phyloP scores from a whole-genome alignment of 192 early-diverging fungal species.

The Cetraspora pellucida region DNA sequence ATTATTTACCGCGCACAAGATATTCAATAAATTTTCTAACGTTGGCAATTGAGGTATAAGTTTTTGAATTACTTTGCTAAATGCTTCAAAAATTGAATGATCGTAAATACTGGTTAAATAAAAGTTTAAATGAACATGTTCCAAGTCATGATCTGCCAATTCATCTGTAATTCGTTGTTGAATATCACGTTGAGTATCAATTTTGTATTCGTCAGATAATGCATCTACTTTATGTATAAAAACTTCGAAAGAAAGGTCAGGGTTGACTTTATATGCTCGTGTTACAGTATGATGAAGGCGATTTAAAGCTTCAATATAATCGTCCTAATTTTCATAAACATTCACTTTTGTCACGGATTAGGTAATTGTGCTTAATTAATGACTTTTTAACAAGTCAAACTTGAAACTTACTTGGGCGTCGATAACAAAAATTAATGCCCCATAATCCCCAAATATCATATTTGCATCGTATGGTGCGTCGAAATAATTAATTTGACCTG shows the following conservation, averaged over 20 bases:
- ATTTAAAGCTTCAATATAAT: conserved; percentile 77
- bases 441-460: conserved; percentile 68
- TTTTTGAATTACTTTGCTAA: conserved; percentile 91
- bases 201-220: conserved; percentile 92
- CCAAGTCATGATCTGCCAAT: conserved; percentile 73
- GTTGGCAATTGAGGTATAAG: conserved; percentile 83
- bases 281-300: conserved; percentile 74
- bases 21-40: conserved; percentile 88
- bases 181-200: conserved; percentile 94
- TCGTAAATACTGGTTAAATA: conserved; percentile 94
- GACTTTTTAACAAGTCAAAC: background rate
- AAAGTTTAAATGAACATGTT: conserved; percentile 79
- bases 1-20: conserved; percentile 79
- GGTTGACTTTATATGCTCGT: conserved; percentile 77
- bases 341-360: background rate
- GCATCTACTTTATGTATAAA: conserved; percentile 98
- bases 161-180: conserved; percentile 90
- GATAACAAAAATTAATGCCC: conserved; percentile 89
- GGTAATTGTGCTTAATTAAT: conserved; percentile 9
- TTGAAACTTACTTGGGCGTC: conserved; percentile 78
- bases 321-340: conserved; percentile 58
- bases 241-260: conserved; percentile 86
- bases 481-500: conserved; percentile 83
- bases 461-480: conserved; percentile 68
- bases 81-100: conserved; percentile 92